These are phyloP conservation scores for Nicotiana rustica DNA, from an alignment of 305 asterid species.

Conservation along the genomic window DNA sequence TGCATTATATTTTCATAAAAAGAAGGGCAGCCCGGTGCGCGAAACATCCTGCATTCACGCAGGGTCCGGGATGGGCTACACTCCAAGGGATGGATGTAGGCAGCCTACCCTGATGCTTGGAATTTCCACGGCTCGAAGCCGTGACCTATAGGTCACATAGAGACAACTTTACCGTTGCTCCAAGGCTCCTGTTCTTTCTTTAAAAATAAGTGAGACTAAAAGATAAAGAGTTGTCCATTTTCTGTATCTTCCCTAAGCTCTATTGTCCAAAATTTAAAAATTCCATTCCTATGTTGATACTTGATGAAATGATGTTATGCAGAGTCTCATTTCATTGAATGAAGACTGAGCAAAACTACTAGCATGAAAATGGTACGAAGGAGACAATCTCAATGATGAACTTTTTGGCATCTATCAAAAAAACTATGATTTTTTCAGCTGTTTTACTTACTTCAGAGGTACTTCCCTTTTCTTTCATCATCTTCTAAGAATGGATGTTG, in stretches of 20 bases:
- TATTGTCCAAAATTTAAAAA: neutral
- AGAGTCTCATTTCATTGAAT: neutral
- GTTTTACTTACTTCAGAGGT: neutral
- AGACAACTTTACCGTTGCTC: too few species aligned
- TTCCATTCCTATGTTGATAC: neutral
- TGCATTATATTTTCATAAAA: neutral
- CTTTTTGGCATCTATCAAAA: too few species aligned
- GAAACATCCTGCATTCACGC: too few species aligned
- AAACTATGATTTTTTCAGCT: neutral
- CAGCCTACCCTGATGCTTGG: too few species aligned
- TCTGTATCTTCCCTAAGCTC: neutral
- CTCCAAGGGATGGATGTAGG: too few species aligned
- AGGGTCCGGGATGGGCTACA: too few species aligned
- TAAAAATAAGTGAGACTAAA: neutral
- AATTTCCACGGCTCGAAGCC: too few species aligned
- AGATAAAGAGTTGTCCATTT: neutral
- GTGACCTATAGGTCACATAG: too few species aligned
- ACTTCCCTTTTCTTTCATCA: neutral
- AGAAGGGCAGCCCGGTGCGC: neutral
- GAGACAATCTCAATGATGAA: neutral
- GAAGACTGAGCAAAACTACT: conserved; percentile 22
- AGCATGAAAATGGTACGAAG: neutral
- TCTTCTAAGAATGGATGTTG: neutral
- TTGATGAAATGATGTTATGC: conserved; percentile 11
- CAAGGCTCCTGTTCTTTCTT: too few species aligned